Base-by-base conservation (phyloP, 371 early-diverging fungal genomes). In the Nematocida minor region DNA sequence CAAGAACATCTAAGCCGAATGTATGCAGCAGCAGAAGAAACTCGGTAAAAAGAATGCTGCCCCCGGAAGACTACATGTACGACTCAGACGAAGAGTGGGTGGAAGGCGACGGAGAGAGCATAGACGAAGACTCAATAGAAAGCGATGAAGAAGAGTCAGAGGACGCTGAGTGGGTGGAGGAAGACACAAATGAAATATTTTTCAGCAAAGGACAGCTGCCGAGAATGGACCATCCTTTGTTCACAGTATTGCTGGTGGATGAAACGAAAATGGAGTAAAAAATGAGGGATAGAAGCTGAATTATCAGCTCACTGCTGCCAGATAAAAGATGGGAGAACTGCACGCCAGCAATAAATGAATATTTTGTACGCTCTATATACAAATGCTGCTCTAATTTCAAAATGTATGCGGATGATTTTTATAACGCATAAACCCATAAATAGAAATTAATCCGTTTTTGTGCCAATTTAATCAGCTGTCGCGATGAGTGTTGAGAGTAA, bases 81-180 rank as follows among this genome's bases (percentile, higher is more conserved):
- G 60, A 74, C 55, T 74, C 77, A 55, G 77, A 74, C 29, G 77
- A 74, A 44, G 77, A 74, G 34, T 74, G 77, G 77, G 31, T 74
- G 22, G 77, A 74, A 74, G 77, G 63, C 18, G 77, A 74, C 31
- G 77, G 77, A 9, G 77, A 74, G 38, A 64, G 64, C 29, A 64
- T 74, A 27, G 60, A 51, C 11, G 46, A 74, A 60, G 77, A 74
- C 2, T 62, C 63, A 25, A 7, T 9, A 36, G 77, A 74, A 66
- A 64, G 64, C 29, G 63, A 74, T 20, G 77, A 74, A 25, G 77
- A 74, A 29, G 64, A 63, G 49, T 79, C 47, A 20, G 77, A 47
- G 48, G 48, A 40, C 18, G 34, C 27, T 7, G 64, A 46, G n/a
- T 74, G 77, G 77, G 60, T 74, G 25, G 77, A 74, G 44, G n/a